phyloP scores from a whole-genome alignment of 2,329 filamentous ascomycete species.

The Ilyonectria mors-panacis region DNA sequence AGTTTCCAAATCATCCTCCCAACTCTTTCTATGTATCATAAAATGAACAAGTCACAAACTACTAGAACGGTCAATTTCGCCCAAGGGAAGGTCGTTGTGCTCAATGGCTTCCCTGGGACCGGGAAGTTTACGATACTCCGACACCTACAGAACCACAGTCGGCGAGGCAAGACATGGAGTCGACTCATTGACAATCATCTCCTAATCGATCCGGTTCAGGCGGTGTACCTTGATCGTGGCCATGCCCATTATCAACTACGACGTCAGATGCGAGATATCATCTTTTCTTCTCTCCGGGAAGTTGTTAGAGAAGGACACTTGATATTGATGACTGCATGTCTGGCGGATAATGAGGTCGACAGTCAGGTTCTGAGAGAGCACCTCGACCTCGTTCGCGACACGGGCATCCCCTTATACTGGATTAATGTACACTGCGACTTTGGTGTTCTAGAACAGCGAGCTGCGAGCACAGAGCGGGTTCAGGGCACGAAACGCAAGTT shows the following conservation, averaged over 20 bases:
- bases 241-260: constrained; percentile 39
- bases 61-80: too few species aligned
- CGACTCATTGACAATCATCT: constrained; percentile 42
- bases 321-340: constrained; percentile 40
- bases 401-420: constrained; percentile 23
- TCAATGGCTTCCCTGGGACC: constrained; percentile 41
- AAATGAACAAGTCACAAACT: too few species aligned
- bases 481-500: constrained; percentile 25
- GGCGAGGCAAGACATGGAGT: constrained; percentile 1
- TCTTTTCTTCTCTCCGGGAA: constrained; percentile 33
- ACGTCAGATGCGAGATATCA: constrained; percentile 29
- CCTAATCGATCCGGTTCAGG: constrained; percentile 37
- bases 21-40: too few species aligned
- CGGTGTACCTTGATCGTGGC: constrained; percentile 32
- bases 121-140: constrained; percentile 42
- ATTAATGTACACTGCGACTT: constrained; percentile 30
- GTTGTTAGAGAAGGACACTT: constrained; percentile 21
- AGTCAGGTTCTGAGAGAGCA: constrained; percentile 31
- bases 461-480: constrained; percentile 15
- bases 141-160: constrained; percentile 7
- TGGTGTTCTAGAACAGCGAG: constrained; percentile 19
- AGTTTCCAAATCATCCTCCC: too few species aligned
- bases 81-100: constrained; percentile 20
- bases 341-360: constrained; percentile 26
- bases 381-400: constrained; percentile 27